phyloP scores from a whole-genome alignment of 2,329 filamentous ascomycete species.

The Sordariomycetes sp. region DNA sequence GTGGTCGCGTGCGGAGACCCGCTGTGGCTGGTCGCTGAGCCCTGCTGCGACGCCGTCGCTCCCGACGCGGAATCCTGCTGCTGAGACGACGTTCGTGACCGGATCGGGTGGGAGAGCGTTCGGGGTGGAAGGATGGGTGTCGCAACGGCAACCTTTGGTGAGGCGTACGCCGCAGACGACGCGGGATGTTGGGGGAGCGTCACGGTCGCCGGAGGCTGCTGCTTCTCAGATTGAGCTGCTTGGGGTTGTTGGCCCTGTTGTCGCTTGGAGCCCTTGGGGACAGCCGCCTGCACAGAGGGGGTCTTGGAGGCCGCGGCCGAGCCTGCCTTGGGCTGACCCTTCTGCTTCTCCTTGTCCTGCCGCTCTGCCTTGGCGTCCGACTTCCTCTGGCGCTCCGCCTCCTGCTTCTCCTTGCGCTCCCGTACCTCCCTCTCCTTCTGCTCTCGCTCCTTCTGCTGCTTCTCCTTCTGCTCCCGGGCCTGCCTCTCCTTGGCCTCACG shows the following conservation, averaged over 20 bases:
- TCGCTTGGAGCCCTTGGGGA: neutral
- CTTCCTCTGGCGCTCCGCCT: constrained; percentile 56
- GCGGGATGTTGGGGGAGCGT: constrained; percentile 44
- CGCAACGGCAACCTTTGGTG: constrained; percentile 66
- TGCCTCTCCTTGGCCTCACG: constrained; percentile 61
- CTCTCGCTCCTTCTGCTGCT: constrained; percentile 43
- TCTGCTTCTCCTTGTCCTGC: constrained; percentile 35
- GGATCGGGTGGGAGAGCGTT: constrained; percentile 60
- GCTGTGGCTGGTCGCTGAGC: constrained; percentile 37
- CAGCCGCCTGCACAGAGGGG: neutral
- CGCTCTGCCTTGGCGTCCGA: constrained; percentile 38
- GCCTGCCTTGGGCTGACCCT: constrained; percentile 22
- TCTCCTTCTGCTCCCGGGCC: constrained; percentile 46
- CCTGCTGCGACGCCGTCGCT: constrained; percentile 46
- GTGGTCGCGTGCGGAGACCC: constrained; percentile 47
- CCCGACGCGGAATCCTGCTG: constrained; percentile 64
- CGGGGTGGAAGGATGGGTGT: constrained; percentile 69
- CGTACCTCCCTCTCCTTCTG: constrained; percentile 47
- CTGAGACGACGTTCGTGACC: constrained; percentile 64
- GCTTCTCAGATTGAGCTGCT: constrained; percentile 18
- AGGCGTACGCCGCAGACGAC: constrained; percentile 46
- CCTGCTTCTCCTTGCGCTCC: constrained; percentile 35
- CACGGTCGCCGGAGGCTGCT: constrained; percentile 8
- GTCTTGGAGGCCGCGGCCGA: neutral
- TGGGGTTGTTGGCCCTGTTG: constrained; percentile 12